Conservation (phyloP, 352 stramenopile genomes). For the Saprolegnia parasitica region DNA sequence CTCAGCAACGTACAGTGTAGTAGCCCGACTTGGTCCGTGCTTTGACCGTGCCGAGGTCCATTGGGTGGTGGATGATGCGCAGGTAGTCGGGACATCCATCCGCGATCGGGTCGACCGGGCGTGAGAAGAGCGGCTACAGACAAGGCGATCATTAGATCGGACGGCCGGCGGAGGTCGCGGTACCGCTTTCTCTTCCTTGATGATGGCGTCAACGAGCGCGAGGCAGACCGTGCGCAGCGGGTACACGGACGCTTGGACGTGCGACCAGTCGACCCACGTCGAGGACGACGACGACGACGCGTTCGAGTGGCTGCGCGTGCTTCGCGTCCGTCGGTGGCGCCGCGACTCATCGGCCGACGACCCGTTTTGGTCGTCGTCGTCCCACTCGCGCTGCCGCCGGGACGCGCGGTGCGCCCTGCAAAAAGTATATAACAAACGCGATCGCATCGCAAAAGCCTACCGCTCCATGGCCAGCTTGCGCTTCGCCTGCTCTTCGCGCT, state of each 20-base stretch:
- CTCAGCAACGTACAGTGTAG: slow-evolving; percentile 50
- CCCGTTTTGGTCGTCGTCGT: slow-evolving; percentile 38
- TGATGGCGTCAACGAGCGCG: slow-evolving; percentile 50
- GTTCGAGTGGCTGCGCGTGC: neutral
- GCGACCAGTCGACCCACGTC: slow-evolving; percentile 32
- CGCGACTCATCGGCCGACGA: neutral
- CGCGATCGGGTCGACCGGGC: slow-evolving; percentile 72
- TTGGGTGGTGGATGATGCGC: slow-evolving; percentile 71
- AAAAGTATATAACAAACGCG: neutral
- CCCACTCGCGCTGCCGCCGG: slow-evolving; percentile 46
- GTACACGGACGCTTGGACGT: slow-evolving; percentile 1
- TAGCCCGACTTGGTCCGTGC: slow-evolving; percentile 47
- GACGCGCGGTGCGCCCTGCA: slow-evolving; percentile 61
- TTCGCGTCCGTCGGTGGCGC: neutral
- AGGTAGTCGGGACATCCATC: slow-evolving; percentile 84
- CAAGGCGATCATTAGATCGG: neutral
- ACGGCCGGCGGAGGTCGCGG: slow-evolving; percentile 27
- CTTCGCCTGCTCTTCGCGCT: slow-evolving; percentile 32
- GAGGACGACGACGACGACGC: neutral
- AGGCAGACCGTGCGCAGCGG: slow-evolving; percentile 52
- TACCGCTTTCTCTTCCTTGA: slow-evolving; percentile 75
- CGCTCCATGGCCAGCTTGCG: slow-evolving; percentile 54
- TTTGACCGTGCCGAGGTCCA: slow-evolving; percentile 82
- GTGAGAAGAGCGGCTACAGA: slow-evolving; percentile 71
- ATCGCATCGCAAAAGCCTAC: slow-evolving; percentile 33